Conservation (phyloP, 805 yeast genomes). For the Saturnispora galanensis region DNA sequence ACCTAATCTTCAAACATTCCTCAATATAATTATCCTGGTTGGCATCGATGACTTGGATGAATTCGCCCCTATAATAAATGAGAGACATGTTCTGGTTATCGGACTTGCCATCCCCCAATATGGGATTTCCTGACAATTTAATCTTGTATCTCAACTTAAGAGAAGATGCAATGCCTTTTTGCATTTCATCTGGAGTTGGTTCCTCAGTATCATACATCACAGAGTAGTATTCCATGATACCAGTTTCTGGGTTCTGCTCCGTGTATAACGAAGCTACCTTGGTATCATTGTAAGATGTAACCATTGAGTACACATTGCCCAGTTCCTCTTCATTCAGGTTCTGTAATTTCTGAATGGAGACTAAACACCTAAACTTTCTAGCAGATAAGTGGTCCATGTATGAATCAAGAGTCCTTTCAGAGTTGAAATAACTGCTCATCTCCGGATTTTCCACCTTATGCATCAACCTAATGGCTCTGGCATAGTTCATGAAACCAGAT, state of each 20-base stretch:
- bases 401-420: constrained; percentile 39
- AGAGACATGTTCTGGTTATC: constrained; percentile 89
- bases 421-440: constrained; percentile 33
- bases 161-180: constrained; percentile 21
- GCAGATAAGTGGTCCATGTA: constrained; percentile 66
- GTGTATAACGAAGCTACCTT: constrained; percentile 46
- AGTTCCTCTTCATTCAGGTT: constrained; percentile 55
- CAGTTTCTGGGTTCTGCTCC: constrained; percentile 34
- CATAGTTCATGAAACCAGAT: constrained; percentile 75
- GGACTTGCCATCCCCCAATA: constrained; percentile 91
- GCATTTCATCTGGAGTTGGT: constrained; percentile 40
- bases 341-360: constrained; percentile 81
- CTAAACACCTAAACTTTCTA: constrained; percentile 69
- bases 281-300: constrained; percentile 64
- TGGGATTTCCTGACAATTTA: constrained; percentile 87
- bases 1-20: constrained; percentile 84
- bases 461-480: constrained; percentile 59
- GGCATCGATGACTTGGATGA: constrained; percentile 90
- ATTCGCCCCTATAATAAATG: constrained; percentile 86
- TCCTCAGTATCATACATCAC: constrained; percentile 53
- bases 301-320: constrained; percentile 55
- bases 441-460: constrained; percentile 58
- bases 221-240: constrained; percentile 41
- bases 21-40: constrained; percentile 93
- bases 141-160: constrained; percentile 44